Percentiles rank a stretch among this genome's conserved stretches.
phyloP scores from a whole-genome alignment of 108 stramenopile species.

The Fragilaria crotonensis region DNA sequence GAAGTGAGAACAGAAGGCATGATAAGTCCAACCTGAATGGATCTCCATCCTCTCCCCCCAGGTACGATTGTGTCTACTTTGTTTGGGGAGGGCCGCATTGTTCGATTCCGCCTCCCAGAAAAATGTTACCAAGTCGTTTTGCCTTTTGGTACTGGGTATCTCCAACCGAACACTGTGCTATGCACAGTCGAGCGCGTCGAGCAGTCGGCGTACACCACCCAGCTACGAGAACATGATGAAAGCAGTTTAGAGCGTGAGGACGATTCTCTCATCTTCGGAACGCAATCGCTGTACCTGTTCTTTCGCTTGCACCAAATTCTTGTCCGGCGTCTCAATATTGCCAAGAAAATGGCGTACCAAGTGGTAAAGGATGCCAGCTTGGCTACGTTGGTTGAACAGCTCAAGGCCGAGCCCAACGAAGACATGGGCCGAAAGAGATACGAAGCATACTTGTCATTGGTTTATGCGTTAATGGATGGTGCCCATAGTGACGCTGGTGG shows the following conservation, averaged over 20 bases:
- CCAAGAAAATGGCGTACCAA: slow-evolving; percentile 54
- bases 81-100: slow-evolving; percentile 61
- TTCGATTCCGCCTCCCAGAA: slow-evolving; percentile 40
- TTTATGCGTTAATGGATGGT: slow-evolving; percentile 67
- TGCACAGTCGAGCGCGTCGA: slow-evolving; percentile 62
- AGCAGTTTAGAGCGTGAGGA: slow-evolving; percentile 44
- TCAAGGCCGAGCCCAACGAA: slow-evolving; percentile 40
- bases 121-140: slow-evolving; percentile 50
- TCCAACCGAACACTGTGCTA: slow-evolving; percentile 60
- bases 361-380: slow-evolving; percentile 50
- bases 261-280: slow-evolving; percentile 74
- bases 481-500: slow-evolving; percentile 47
- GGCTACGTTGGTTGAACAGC: slow-evolving; percentile 65
- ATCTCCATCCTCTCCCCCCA: slow-evolving; percentile 65
- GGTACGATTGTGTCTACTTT: slow-evolving; percentile 65
- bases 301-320: slow-evolving; percentile 82
- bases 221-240: slow-evolving; percentile 53
- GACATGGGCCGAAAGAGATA: slow-evolving; percentile 54
- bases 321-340: slow-evolving; percentile 62
- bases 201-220: slow-evolving; percentile 55
- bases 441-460: slow-evolving; percentile 64
- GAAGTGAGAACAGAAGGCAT: slow-evolving; percentile 14
- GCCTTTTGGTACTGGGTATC: slow-evolving; percentile 38
- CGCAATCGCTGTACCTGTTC: slow-evolving; percentile 83
- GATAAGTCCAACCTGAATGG: slow-evolving; percentile 12